These are phyloP conservation scores for Ashbya aceris DNA, from an alignment of 1,139 yeast species.

Conservation along the genomic window DNA sequence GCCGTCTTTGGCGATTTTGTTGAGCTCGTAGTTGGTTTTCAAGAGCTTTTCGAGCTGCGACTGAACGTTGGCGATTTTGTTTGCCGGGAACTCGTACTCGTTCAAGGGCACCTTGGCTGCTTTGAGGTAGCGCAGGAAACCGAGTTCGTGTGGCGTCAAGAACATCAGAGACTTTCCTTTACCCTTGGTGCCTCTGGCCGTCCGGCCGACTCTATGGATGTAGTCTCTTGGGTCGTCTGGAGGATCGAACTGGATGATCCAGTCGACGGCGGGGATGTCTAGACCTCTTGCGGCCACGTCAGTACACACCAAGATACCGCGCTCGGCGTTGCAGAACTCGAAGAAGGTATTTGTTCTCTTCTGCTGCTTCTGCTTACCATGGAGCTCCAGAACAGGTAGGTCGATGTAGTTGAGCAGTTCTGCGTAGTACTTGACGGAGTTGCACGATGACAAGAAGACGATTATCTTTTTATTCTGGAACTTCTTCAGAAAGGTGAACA, in stretches of 20 bases:
- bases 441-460: slow-evolving; percentile 92
- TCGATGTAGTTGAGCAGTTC: slow-evolving; percentile 92
- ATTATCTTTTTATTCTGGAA: slow-evolving; percentile 84
- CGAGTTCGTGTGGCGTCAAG: slow-evolving; percentile 85
- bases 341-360: slow-evolving; percentile 95
- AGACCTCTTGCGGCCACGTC: slow-evolving; percentile 98
- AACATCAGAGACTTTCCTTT: slow-evolving; percentile 94
- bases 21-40: slow-evolving; percentile 85
- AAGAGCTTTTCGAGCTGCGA: slow-evolving; percentile 85
- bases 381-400: slow-evolving; percentile 88
- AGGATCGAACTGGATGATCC: slow-evolving; percentile 96
- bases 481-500: slow-evolving; percentile 88
- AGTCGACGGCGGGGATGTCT: slow-evolving; percentile 94
- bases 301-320: slow-evolving; percentile 86
- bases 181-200: slow-evolving; percentile 90
- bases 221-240: slow-evolving; percentile 99
- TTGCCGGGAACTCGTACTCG: slow-evolving; percentile 91
- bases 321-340: slow-evolving; percentile 94
- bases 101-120: slow-evolving; percentile 96
- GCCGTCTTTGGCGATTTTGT: slow-evolving; percentile 95
- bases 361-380: slow-evolving; percentile 97
- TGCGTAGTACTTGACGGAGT: slow-evolving; percentile 92
- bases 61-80: slow-evolving; percentile 92
- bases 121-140: slow-evolving; percentile 86
- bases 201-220: slow-evolving; percentile 96